Conservation (phyloP, 2,329 filamentous ascomycete species). For the Colletotrichum destructivum region DNA sequence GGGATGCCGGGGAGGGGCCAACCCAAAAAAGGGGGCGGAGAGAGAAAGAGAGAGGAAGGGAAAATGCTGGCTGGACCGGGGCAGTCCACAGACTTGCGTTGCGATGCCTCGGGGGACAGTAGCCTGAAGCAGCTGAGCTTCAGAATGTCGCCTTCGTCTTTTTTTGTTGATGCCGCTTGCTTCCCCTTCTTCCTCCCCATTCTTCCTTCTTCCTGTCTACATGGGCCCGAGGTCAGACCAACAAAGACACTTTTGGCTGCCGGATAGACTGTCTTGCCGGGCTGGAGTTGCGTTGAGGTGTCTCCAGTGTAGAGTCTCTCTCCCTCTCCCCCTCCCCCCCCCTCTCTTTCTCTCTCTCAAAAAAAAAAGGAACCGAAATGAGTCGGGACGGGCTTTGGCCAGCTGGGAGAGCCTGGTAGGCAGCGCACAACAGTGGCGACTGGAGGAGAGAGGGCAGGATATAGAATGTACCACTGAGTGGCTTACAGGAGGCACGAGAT, state of each 20-base stretch:
- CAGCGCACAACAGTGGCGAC: background rate
- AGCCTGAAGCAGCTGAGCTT: constrained; percentile 2
- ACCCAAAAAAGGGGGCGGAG: constrained; percentile 26
- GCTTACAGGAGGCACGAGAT: no score
- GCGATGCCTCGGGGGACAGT: background rate
- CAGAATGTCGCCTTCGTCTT: constrained; percentile 3
- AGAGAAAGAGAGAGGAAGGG: background rate
- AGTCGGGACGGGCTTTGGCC: constrained; percentile 10
- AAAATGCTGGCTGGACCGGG: no score
- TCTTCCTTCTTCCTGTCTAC: background rate
- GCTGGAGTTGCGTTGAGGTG: background rate
- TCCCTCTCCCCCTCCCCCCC: no score
- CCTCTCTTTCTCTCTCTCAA: no score
- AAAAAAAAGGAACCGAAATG: constrained; percentile 4
- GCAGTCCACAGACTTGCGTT: background rate
- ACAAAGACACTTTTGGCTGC: background rate
- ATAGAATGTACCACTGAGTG: background rate
- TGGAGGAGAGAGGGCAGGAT: background rate
- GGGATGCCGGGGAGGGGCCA: constrained; percentile 18
- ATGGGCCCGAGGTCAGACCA: background rate
- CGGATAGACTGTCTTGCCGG: constrained; percentile 1
- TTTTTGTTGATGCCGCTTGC: background rate
- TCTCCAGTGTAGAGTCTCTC: no score
- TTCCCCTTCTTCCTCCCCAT: background rate
- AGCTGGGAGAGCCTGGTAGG: constrained; percentile 13